phyloP scores from a whole-genome alignment of 352 stramenopile genomes.

The Pythium oligandrum region DNA sequence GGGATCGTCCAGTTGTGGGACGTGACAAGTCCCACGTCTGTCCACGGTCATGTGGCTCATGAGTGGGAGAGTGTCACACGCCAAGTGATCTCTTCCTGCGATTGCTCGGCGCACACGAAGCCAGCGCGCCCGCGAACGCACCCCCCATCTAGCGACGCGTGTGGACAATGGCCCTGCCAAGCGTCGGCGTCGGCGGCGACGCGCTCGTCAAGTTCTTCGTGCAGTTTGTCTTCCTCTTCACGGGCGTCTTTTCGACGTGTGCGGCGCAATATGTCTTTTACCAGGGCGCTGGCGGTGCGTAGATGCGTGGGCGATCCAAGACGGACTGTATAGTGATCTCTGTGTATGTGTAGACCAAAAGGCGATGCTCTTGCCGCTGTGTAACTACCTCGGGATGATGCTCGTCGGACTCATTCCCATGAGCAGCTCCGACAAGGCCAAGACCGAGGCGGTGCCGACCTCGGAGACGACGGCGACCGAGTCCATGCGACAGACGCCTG shows the following conservation, averaged over 20 bases:
- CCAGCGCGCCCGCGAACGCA: no score
- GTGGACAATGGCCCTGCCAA: no score
- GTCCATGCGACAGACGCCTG: neutral
- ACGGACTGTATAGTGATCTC: neutral
- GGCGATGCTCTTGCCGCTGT: constrained; percentile 82
- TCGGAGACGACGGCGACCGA: constrained; percentile 6
- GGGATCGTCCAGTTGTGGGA: no score
- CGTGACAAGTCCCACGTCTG: no score
- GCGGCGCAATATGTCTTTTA: constrained; percentile 85
- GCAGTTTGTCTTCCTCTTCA: constrained; percentile 72
- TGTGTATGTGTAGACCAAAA: constrained; percentile 36
- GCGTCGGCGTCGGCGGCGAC: neutral
- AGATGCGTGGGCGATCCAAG: neutral
- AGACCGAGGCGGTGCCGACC: neutral
- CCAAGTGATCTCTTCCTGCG: no score
- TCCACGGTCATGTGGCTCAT: no score
- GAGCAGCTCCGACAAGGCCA: neutral
- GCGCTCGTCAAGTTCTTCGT: constrained; percentile 15
- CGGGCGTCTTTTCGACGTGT: constrained; percentile 82
- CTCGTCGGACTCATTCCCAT: constrained; percentile 65
- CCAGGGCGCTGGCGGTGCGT: constrained; percentile 52
- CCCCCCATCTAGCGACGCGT: no score
- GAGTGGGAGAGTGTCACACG: no score
- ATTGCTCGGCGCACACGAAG: no score
- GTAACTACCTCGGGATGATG: constrained; percentile 87